Base-by-base conservation (phyloP, 2,329 filamentous ascomycete genomes). In the Cercospora berteroae region DNA sequence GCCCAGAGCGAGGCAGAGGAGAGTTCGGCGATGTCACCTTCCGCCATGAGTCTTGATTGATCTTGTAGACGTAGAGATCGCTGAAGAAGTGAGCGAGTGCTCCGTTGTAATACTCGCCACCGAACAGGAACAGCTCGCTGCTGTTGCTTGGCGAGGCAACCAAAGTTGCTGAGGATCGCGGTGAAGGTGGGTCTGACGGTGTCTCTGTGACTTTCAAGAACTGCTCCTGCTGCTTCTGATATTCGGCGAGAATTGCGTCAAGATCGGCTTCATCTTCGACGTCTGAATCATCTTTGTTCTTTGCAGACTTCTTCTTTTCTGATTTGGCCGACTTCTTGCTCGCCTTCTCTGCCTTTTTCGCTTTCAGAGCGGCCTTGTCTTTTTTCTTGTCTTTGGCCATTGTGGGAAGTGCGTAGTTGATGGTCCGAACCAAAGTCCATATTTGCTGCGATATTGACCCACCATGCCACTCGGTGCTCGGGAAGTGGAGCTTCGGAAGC, bases 61-160 rank as follows among this genome's bases (percentile, higher is more conserved):
- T 90, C 80, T 95, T 84, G 75, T 90, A 90, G 39, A 90, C 82
- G 72, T 85, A 88, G 3, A 90, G 80, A 72, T 90, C 88, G 75
- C 89, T 90, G 79, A 84, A 90, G 79, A 90, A 90, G 1, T 83
- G 82, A 1, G 94, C 95, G 65, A 95, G 82, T 2, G 91, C 91
- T 4, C 95, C 95, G 80, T 98, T 96, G 81, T 93, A 98, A 77
- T 94, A 96, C 82, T 99, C 95, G 71, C 95, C 95, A 16, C 94
- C 95, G 79, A 96, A 99, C 5, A 98, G 82, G 72, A 98, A 89
- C 65, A 99, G 81, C 78, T 96, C 93, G 79, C 95, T 96, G 74
- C 86, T 87, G 80, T 96, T 94, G 33, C 90, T 87, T 1, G 95
- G 95, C 44, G 91, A 94, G 20, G 92, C 93, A 72, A 97, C 85